Conservation (phyloP, 345 rosid species). For the Alliaria petiolata region DNA sequence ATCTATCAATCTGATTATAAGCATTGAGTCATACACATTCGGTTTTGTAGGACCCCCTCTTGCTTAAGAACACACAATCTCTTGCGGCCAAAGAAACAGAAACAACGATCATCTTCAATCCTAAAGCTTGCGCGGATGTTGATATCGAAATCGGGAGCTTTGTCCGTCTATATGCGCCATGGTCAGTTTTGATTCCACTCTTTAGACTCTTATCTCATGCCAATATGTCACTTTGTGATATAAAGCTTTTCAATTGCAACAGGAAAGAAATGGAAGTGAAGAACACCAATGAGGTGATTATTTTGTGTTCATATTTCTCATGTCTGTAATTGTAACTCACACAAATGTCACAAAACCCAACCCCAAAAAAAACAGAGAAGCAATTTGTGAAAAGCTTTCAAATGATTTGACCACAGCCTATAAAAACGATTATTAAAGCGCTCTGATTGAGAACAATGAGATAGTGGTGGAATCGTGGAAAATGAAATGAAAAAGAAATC, state of each 20-base stretch:
- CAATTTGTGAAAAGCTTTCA: not conserved
- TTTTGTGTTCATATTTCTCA: slow-evolving; percentile 58
- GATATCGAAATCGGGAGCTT: slow-evolving; percentile 74
- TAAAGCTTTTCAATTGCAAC: slow-evolving; percentile 19
- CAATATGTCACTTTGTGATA: not conserved
- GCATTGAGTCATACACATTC: not conserved
- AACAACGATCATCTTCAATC: slow-evolving; percentile 59
- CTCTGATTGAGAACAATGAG: not conserved
- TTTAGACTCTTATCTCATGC: not conserved
- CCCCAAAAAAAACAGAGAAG: not conserved
- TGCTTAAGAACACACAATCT: slow-evolving; percentile 27
- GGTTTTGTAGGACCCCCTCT: slow-evolving; percentile 40
- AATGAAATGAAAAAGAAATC: not conserved
- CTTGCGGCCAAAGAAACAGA: slow-evolving; percentile 31
- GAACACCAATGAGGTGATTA: slow-evolving; percentile 37
- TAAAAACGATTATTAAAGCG: not conserved
- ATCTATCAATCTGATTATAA: not conserved
- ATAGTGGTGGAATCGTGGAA: not conserved
- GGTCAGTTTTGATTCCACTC: slow-evolving; percentile 38
- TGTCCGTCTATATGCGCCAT: slow-evolving; percentile 60
- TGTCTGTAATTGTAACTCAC: slow-evolving; percentile 10
- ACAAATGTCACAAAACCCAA: not conserved
- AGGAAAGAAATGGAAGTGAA: slow-evolving; percentile 68
- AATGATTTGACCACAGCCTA: too few relatives aligned
- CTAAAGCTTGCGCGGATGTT: slow-evolving; percentile 68